Conservation (phyloP, 352 stramenopile genomes). For the Salisapilia sapeloensis region DNA sequence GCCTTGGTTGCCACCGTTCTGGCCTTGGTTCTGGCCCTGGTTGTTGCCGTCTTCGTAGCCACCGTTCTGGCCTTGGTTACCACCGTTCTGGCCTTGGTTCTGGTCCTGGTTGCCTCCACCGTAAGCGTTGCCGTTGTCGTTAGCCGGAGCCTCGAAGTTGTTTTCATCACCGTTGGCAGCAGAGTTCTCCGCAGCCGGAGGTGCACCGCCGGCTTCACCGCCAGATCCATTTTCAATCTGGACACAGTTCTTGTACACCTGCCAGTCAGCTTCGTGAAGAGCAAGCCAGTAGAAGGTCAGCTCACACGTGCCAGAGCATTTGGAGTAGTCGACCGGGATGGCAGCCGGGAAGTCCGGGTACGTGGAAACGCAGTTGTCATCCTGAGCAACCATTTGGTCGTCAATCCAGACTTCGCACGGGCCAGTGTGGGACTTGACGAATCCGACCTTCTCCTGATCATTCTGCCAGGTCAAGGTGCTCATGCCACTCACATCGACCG, state of each 20-base stretch:
- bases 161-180: too few relatives aligned
- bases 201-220: too few relatives aligned
- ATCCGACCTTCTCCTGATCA: slow-evolving; percentile 20
- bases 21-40: too few relatives aligned
- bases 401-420: slow-evolving; percentile 44
- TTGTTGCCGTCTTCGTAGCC: too few relatives aligned
- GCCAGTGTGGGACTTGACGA: slow-evolving; percentile 31
- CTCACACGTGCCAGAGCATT: slow-evolving; percentile 21
- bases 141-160: too few relatives aligned
- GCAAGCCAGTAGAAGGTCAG: slow-evolving; percentile 43
- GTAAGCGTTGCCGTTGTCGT: too few relatives aligned
- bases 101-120: too few relatives aligned
- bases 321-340: slow-evolving; percentile 20
- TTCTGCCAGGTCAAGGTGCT: slow-evolving; percentile 27
- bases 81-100: too few relatives aligned
- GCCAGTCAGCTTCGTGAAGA: slow-evolving; percentile 27
- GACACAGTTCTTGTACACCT: slow-evolving; percentile 46
- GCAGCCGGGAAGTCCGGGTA: slow-evolving; percentile 12
- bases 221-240: too few relatives aligned
- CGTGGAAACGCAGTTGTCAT: slow-evolving; percentile 24
- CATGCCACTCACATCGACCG: slow-evolving; percentile 19
- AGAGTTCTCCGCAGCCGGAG: too few relatives aligned
- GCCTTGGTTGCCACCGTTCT: too few relatives aligned
- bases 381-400: slow-evolving; percentile 19
- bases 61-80: too few relatives aligned